These are phyloP conservation scores for Erucastrum elatum DNA, from an alignment of 345 rosid species.

Conservation along the genomic window DNA sequence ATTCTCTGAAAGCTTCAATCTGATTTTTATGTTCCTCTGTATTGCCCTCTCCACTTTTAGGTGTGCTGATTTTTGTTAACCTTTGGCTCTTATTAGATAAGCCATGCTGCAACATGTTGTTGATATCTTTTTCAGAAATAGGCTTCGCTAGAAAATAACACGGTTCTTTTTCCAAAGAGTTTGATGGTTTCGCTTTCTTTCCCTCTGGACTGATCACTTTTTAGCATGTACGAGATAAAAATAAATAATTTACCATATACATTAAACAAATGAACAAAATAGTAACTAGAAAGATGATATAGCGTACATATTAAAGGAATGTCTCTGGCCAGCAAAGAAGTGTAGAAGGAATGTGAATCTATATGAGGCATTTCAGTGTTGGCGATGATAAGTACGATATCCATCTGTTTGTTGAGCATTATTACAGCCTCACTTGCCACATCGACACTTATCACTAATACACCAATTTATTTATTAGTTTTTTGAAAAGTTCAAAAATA, in stretches of 20 bases:
- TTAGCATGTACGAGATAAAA: neutral
- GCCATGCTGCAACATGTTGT: slow-evolving; percentile 48
- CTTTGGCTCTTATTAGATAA: neutral
- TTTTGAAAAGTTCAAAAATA: neutral
- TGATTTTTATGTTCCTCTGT: neutral
- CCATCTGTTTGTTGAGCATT: slow-evolving; percentile 30
- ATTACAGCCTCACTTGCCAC: slow-evolving; percentile 37
- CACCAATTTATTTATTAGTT: neutral
- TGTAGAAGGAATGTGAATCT: slow-evolving; percentile 32
- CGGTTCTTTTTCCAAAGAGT: slow-evolving; percentile 40
- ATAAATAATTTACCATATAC: neutral
- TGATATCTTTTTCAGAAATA: slow-evolving; percentile 38
- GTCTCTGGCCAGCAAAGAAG: neutral
- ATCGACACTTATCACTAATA: slow-evolving; percentile 46
- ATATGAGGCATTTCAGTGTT: slow-evolving; percentile 36
- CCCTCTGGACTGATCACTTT: slow-evolving; percentile 44
- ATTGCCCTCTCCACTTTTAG: neutral
- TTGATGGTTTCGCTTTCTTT: neutral
- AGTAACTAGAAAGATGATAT: neutral
- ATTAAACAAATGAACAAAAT: neutral
- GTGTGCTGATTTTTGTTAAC: neutral
- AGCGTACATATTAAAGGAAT: slow-evolving; percentile 45
- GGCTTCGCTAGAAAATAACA: slow-evolving; percentile 41
- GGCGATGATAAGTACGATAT: slow-evolving; percentile 48
- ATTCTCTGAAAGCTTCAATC: neutral